phyloP scores from a whole-genome alignment of 352 stramenopile genomes.

The Globisporangium yorkense region DNA sequence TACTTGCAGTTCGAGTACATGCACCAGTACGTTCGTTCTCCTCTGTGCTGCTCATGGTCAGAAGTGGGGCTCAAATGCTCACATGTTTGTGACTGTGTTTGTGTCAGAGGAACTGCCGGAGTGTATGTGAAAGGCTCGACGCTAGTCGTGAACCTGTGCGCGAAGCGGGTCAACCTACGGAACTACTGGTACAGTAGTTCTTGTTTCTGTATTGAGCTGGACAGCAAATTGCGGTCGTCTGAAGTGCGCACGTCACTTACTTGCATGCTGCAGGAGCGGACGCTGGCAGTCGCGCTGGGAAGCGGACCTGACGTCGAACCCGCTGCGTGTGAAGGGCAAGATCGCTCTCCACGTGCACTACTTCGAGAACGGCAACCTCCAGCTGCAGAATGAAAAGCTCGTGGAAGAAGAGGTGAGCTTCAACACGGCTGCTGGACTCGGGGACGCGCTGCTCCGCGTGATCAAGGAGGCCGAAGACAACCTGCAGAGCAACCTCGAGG shows the following conservation, averaged over 20 bases:
- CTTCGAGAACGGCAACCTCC: constrained; percentile 96
- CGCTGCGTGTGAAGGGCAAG: constrained; percentile 36
- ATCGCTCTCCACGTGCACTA: constrained; percentile 91
- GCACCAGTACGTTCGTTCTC: constrained; percentile 35
- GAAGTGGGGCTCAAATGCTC: constrained; percentile 3
- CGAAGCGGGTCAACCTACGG: constrained; percentile 83
- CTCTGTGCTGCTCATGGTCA: neutral
- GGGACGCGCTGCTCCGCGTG: constrained; percentile 56
- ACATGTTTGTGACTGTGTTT: neutral
- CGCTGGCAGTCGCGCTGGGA: constrained; percentile 82
- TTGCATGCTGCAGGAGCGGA: constrained; percentile 27
- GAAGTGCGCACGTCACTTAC: too few relatives aligned
- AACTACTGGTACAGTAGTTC: constrained; percentile 72
- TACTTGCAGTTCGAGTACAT: constrained; percentile 87
- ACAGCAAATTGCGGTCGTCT: too few relatives aligned
- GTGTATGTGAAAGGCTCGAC: constrained; percentile 67
- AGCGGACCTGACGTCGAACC: constrained; percentile 54
- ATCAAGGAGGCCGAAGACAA: constrained; percentile 82
- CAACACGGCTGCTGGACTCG: constrained; percentile 33
- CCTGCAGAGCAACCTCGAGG: constrained; percentile 86
- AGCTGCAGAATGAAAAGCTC: constrained; percentile 81
- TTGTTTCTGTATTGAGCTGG: neutral
- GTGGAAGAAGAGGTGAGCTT: constrained; percentile 54
- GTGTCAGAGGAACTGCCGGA: constrained; percentile 56
- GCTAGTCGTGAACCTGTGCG: constrained; percentile 75